These are phyloP conservation scores for Dactylellina haptotyla DNA, from an alignment of 2,329 filamentous ascomycete species.

Conservation along the genomic window DNA sequence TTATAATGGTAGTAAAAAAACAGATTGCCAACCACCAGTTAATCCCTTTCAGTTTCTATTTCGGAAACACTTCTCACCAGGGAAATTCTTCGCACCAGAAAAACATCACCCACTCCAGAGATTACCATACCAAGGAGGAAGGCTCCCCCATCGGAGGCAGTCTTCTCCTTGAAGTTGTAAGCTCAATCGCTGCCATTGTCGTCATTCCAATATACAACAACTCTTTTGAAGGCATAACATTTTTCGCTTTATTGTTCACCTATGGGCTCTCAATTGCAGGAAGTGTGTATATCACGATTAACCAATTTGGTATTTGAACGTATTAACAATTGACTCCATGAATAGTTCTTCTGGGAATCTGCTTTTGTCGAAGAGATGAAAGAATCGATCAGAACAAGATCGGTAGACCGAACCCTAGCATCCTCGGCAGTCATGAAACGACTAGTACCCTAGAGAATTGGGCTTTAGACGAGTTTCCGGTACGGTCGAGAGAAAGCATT, in stretches of 20 bases:
- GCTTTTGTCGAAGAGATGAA: no score
- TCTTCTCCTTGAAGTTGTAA: slow-evolving; percentile 5
- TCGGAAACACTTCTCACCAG: not conserved
- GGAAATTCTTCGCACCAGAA: not conserved
- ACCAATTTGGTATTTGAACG: not conserved
- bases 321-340: not conserved
- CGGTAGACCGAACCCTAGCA: no score
- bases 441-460: no score
- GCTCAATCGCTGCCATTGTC: slow-evolving; percentile 4
- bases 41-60: slow-evolving; percentile 18
- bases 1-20: slow-evolving; percentile 3
- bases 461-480: no score
- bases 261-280: slow-evolving; percentile 16
- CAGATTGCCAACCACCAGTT: slow-evolving; percentile 14
- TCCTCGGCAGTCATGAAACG: no score
- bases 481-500: no score
- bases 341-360: slow-evolving; percentile 3
- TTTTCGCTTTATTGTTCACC: slow-evolving; percentile 6
- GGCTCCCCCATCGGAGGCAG: slow-evolving; percentile 9
- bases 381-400: no score
- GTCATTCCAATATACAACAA: slow-evolving; percentile 11
- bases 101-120: no score
- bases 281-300: not conserved
- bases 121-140: no score
- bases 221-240: slow-evolving; percentile 21